phyloP scores from a whole-genome alignment of 176 grass and related monocot genomes.

The Carex parvula region DNA sequence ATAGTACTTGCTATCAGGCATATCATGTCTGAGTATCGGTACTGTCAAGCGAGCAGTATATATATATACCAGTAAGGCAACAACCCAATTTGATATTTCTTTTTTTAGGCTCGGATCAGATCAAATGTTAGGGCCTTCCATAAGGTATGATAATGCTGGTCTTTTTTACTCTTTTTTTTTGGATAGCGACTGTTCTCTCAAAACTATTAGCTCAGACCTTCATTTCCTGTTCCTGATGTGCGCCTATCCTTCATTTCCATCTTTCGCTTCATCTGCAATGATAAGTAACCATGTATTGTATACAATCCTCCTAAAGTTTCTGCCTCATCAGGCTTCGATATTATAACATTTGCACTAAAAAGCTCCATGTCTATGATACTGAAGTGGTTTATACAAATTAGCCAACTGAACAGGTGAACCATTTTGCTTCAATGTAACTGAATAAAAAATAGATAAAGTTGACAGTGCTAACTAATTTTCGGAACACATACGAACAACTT shows the following conservation, averaged over 20 bases:
- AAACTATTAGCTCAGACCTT: not conserved
- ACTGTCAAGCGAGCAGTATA: not conserved
- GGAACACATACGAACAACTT: not conserved
- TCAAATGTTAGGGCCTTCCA: not conserved
- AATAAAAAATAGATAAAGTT: not conserved
- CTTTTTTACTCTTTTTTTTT: not conserved
- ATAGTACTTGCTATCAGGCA: not conserved
- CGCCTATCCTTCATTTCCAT: not conserved
- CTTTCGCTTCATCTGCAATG: not conserved
- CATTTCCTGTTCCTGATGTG: not conserved
- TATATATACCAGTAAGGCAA: not conserved
- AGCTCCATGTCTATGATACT: not conserved
- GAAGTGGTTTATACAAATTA: not conserved
- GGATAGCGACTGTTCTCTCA: not conserved
- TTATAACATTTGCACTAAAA: not conserved
- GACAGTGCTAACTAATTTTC: not conserved
- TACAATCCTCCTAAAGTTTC: not conserved
- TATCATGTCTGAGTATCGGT: not conserved
- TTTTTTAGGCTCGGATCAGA: not conserved
- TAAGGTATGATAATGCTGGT: not conserved
- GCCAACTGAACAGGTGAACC: not conserved
- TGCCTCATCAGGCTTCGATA: not conserved
- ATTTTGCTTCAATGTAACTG: not conserved
- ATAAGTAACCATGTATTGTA: not conserved
- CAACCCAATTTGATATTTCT: not conserved